These are phyloP conservation scores for Rubia tinctorum DNA, from an alignment of 305 asterid species.

Conservation along the genomic window DNA sequence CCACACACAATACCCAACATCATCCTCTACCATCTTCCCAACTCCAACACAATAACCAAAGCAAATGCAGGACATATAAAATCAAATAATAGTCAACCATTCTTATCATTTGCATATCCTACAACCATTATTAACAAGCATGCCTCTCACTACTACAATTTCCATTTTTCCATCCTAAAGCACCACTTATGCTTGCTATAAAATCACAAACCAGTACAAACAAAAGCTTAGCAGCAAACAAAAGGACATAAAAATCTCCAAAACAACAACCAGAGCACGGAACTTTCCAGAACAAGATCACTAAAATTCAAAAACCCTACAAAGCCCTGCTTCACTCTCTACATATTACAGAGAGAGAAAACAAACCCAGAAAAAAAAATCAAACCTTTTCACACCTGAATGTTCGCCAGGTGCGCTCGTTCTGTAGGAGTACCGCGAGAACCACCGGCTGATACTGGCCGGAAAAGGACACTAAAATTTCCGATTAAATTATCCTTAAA, in stretches of 20 bases:
- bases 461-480: neutral
- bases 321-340: neutral
- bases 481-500: neutral
- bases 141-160: neutral
- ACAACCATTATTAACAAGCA: neutral
- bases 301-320: slow-evolving; percentile 7
- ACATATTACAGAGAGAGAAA: neutral
- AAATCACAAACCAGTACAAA: slow-evolving; percentile 2
- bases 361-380: neutral
- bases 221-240: too few species aligned
- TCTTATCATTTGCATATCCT: too few species aligned
- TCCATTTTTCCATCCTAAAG: neutral
- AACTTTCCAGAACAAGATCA: neutral
- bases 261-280: neutral
- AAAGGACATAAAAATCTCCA: neutral
- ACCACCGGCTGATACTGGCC: neutral
- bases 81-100: neutral
- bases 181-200: neutral
- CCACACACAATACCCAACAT: neutral
- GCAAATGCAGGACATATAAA: neutral
- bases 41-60: neutral
- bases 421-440: neutral
- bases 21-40: neutral
- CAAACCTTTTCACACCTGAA: slow-evolving; percentile 1
- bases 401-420: neutral